phyloP scores from a whole-genome alignment of 2,329 filamentous ascomycete genomes.

The Stemphylium vesicarium region DNA sequence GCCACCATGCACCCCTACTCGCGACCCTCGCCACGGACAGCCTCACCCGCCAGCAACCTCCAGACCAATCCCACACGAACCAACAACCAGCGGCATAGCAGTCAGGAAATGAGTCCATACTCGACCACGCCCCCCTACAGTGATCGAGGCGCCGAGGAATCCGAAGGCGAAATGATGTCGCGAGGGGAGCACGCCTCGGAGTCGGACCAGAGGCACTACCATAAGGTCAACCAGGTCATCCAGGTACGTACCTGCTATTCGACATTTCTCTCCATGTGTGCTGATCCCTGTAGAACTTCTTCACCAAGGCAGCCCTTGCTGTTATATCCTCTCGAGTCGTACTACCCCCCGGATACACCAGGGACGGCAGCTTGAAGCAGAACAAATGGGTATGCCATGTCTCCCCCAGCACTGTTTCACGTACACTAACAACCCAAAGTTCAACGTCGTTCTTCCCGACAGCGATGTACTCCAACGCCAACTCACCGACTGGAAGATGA shows the following conservation, averaged over 20 bases:
- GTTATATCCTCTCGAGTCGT: slow-evolving; percentile 82
- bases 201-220: slow-evolving; percentile 43
- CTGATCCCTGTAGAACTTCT: slow-evolving; percentile 74
- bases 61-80: slow-evolving; percentile 73
- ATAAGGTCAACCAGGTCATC: slow-evolving; percentile 89
- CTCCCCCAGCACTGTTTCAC: background rate
- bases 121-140: slow-evolving; percentile 58
- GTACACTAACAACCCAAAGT: slow-evolving; percentile 61
- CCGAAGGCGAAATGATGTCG: slow-evolving; percentile 54
- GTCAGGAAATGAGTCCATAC: slow-evolving; percentile 58
- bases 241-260: slow-evolving; percentile 65
- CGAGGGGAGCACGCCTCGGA: slow-evolving; percentile 39
- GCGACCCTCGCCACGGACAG: slow-evolving; percentile 73
- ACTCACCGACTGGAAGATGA: slow-evolving; percentile 79
- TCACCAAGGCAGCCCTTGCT: slow-evolving; percentile 83
- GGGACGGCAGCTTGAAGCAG: slow-evolving; percentile 68
- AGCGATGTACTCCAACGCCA: slow-evolving; percentile 86
- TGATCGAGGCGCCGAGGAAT: slow-evolving; percentile 59
- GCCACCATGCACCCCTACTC: slow-evolving; percentile 81
- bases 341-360: slow-evolving; percentile 64
- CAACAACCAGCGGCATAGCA: slow-evolving; percentile 76
- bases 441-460: slow-evolving; percentile 93
- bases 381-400: slow-evolving; percentile 80
- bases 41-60: slow-evolving; percentile 74
- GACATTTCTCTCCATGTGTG: slow-evolving; percentile 1